A percentile compares a stretch with the other conserved stretches of the same genome.
These are phyloP conservation scores for Kockovaella imperatae DNA, from an alignment of 768 basidiomycete genomes.

Conservation along the genomic window DNA sequence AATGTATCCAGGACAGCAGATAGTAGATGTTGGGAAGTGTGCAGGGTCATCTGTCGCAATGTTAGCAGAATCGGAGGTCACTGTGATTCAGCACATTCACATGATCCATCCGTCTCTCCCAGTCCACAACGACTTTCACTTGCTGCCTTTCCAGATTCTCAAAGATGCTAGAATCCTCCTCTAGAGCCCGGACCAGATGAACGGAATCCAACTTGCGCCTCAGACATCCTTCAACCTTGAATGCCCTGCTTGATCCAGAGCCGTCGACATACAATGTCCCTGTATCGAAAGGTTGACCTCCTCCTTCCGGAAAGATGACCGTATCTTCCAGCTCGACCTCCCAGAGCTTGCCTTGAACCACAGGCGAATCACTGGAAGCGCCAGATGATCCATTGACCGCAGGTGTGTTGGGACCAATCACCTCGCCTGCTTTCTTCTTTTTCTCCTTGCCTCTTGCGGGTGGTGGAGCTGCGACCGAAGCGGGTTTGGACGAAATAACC, in stretches of 20 bases:
- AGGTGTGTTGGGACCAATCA: neutral
- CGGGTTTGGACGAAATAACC: slow-evolving; percentile 18
- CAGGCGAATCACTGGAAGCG: neutral
- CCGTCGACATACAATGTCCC: slow-evolving; percentile 18
- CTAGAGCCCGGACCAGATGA: slow-evolving; percentile 33
- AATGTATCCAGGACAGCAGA: slow-evolving; percentile 38
- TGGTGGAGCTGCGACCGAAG: slow-evolving; percentile 22
- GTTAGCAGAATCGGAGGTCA: neutral
- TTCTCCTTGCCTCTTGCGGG: slow-evolving; percentile 27
- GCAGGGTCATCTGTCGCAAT: slow-evolving; percentile 33
- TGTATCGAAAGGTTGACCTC: slow-evolving; percentile 42
- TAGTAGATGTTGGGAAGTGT: slow-evolving; percentile 43
- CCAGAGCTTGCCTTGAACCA: slow-evolving; percentile 26
- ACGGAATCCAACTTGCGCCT: slow-evolving; percentile 30
- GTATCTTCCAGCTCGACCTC: slow-evolving; percentile 41
- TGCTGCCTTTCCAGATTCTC: slow-evolving; percentile 11
- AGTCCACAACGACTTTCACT: slow-evolving; percentile 39
- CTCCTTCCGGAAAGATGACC: slow-evolving; percentile 44
- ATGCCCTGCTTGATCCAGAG: slow-evolving; percentile 5
- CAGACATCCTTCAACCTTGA: slow-evolving; percentile 30
- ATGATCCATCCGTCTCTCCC: slow-evolving; percentile 41
- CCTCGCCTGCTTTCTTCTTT: slow-evolving; percentile 15
- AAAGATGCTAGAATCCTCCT: slow-evolving; percentile 2
- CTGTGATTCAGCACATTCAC: slow-evolving; percentile 16
- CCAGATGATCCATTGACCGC: neutral